These are phyloP conservation scores for Santalum album DNA, from an alignment of 164 flowering plant genomes.

Conservation along the genomic window DNA sequence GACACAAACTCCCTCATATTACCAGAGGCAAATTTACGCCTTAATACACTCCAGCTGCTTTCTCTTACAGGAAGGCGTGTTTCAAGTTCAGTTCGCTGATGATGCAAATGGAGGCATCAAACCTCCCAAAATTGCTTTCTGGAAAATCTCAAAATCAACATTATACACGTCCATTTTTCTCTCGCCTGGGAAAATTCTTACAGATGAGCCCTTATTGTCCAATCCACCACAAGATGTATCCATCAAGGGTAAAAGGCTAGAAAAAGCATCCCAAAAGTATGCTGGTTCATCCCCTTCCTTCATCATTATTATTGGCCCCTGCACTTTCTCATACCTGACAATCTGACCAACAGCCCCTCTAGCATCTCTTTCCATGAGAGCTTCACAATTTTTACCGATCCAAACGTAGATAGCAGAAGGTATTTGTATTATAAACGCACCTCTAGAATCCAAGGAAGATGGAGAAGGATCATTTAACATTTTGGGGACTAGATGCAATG, in stretches of 20 bases:
- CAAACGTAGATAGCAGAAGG: slow-evolving; percentile 68
- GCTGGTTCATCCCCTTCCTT: slow-evolving; percentile 69
- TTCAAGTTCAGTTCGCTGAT: slow-evolving; percentile 55
- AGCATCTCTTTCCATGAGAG: slow-evolving; percentile 74
- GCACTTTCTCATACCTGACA: slow-evolving; percentile 72
- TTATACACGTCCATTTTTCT: slow-evolving; percentile 50
- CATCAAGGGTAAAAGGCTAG: slow-evolving; percentile 37
- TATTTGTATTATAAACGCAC: slow-evolving; percentile 66
- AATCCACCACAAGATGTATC: slow-evolving; percentile 31
- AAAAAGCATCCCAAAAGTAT: slow-evolving; percentile 66
- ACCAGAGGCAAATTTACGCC: slow-evolving; percentile 58
- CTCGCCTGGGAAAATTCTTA: slow-evolving; percentile 33
- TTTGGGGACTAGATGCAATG: slow-evolving; percentile 78
- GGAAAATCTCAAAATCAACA: slow-evolving; percentile 66
- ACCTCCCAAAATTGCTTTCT: slow-evolving; percentile 59
- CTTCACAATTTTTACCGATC: slow-evolving; percentile 59
- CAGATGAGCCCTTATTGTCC: slow-evolving; percentile 14
- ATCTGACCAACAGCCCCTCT: slow-evolving; percentile 73
- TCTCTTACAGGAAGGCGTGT: slow-evolving; percentile 72
- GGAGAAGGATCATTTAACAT: slow-evolving; percentile 72
- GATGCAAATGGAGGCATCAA: slow-evolving; percentile 65
- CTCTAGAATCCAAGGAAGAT: slow-evolving; percentile 65
- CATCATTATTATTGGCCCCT: slow-evolving; percentile 35
- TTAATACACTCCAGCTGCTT: slow-evolving; percentile 65
- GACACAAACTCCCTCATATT: slow-evolving; percentile 58